phyloP scores from a whole-genome alignment of 2,329 filamentous ascomycete genomes.

The Alternaria gansuensis region DNA sequence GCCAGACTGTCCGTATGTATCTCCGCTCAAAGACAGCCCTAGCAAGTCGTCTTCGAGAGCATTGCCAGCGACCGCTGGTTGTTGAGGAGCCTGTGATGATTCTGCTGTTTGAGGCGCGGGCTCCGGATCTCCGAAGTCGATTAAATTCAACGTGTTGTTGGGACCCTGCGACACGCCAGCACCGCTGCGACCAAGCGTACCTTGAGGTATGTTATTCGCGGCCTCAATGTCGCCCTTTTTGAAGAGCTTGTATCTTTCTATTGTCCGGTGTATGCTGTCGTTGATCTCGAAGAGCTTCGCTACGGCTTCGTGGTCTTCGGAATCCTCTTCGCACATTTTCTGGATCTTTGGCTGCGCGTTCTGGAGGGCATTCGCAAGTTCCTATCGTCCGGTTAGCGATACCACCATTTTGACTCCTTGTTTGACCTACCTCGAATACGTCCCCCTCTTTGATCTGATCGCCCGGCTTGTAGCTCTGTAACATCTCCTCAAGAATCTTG shows the following conservation, averaged over 20 bases:
- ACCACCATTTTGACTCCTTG: conserved; percentile 37
- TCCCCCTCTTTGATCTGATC: conserved; percentile 78
- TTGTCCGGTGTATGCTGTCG: conserved; percentile 96
- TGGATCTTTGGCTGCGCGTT: conserved; percentile 98
- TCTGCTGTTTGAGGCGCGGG: conserved; percentile 54
- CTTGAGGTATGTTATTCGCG: conserved; percentile 82
- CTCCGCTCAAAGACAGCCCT: conserved; percentile 78
- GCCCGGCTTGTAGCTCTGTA: conserved; percentile 82
- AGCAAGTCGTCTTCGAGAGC: conserved; percentile 90
- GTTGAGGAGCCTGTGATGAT: conserved; percentile 53
- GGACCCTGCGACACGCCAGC: conserved; percentile 71
- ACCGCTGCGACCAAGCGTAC: conserved; percentile 73
- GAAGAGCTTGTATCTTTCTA: conserved; percentile 92
- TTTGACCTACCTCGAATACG: conserved; percentile 67
- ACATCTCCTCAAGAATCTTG: conserved; percentile 86
- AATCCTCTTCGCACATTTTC: conserved; percentile 99
- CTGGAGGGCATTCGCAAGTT: conserved; percentile 86
- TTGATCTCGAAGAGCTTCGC: conserved; percentile 97
- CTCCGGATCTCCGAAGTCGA: conserved; percentile 81
- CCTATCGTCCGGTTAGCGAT: conserved; percentile 59
- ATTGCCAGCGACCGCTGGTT: conserved; percentile 62
- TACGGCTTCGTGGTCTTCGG: conserved; percentile 94
- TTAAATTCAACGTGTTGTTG: conserved; percentile 85
- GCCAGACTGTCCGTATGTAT: conserved; percentile 75
- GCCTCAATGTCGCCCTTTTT: conserved; percentile 93